phyloP scores from a whole-genome alignment of 495 filamentous ascomycete species.

The Staphylotrichum longicolle region DNA sequence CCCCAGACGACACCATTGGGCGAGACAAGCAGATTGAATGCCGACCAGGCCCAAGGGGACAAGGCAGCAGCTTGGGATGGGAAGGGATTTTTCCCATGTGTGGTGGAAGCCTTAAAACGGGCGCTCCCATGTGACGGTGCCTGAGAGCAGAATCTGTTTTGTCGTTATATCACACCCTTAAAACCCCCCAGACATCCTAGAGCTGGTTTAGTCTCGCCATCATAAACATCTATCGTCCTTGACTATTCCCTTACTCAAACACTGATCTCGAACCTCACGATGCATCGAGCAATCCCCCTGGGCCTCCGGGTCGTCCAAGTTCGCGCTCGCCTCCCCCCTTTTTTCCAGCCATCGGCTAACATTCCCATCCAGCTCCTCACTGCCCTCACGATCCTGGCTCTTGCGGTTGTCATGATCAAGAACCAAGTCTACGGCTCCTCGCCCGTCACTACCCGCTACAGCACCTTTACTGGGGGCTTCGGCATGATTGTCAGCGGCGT shows the following conservation, averaged over 20 bases:
- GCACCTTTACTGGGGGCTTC: constrained; percentile 49
- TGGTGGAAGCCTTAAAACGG: not conserved
- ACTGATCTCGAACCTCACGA: not conserved
- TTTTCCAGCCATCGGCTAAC: not conserved
- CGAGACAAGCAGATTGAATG: not conserved
- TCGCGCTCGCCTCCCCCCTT: not conserved
- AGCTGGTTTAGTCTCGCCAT: no score
- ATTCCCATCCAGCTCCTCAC: constrained; percentile 41
- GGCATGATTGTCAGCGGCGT: constrained; percentile 45
- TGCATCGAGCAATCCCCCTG: constrained; percentile 16
- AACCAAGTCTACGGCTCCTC: constrained; percentile 39
- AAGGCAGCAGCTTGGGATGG: constrained; percentile 1
- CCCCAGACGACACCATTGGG: not conserved
- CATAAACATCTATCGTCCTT: no score
- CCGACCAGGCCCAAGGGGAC: not conserved
- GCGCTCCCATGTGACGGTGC: no score
- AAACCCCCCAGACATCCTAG: no score
- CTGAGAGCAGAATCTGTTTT: no score
- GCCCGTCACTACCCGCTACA: constrained; percentile 45
- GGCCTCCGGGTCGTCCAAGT: constrained; percentile 23
- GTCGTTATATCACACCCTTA: no score
- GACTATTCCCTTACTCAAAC: no score
- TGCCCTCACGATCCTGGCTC: constrained; percentile 45
- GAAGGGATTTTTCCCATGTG: not conserved
- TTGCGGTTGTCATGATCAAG: constrained; percentile 48